Evolutionary conservation across 495 filamentous ascomycete species (phyloP).

Genomic region (Aspergillus carlsbadensis): DNA sequence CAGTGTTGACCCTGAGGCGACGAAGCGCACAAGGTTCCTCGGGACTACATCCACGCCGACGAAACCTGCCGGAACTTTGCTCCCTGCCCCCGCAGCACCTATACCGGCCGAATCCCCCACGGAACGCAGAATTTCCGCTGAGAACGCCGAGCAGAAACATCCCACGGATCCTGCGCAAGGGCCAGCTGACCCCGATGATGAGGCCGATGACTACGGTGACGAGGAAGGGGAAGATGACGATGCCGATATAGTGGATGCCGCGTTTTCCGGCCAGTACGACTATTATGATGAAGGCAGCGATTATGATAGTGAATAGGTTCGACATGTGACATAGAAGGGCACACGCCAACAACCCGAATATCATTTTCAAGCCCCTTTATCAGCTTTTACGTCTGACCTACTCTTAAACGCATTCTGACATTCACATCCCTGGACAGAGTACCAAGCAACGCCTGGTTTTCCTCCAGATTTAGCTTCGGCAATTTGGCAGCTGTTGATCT

Average conservation of each 20-base stretch:
- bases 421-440: constrained; percentile 5
- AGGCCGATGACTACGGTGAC: constrained; percentile 30
- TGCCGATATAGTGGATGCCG: constrained; percentile 38
- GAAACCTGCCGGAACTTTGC: constrained; percentile 21
- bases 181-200: constrained; percentile 20
- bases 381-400: not conserved
- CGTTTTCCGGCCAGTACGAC: constrained; percentile 39
- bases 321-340: constrained; percentile 2
- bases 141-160: constrained; percentile 3
- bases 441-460: not conserved
- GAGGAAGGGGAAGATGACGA: constrained; percentile 34
- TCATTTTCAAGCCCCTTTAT: constrained; percentile 3
- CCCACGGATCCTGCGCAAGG: constrained; percentile 22
- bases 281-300: constrained; percentile 35
- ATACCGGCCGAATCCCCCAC: constrained; percentile 9
- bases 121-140: not conserved
- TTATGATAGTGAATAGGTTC: constrained; percentile 34
- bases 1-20: constrained; percentile 33
- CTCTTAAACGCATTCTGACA: not conserved
- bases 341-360: not conserved
- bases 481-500: not conserved
- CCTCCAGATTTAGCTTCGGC: not conserved
- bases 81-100: constrained; percentile 16
- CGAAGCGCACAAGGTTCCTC: constrained; percentile 21
- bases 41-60: constrained; percentile 19